Base-by-base conservation (phyloP, 1,139 yeast species). In the Insectozyma bohioensis region DNA sequence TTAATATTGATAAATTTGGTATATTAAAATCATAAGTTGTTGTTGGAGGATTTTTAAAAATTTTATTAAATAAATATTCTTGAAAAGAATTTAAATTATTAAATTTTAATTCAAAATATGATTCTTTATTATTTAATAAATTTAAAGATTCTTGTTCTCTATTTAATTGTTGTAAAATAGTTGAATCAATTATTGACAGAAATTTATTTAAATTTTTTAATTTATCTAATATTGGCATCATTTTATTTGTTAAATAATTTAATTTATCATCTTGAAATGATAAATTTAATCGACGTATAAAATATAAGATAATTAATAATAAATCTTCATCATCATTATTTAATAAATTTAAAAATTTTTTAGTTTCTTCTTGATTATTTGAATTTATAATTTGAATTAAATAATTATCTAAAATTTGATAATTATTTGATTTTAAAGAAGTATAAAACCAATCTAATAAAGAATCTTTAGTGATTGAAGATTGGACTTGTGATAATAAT, bases 221-320 rank as follows among this genome's bases (percentile, higher is more conserved):
- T 11, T 49, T 42, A 30, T 61, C 67, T 14, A 63, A 40, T 12
- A 63, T 33, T 0, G 67, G 67, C 26, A 59, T 40, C 35, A 63
- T 38, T 18, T 56, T 54, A 26, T 53, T 54, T 11, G 57, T 46
- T 20, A 63, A 42, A 31, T 46, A 56, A 12, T 47, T 46, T 19
- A 58, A 37, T 22, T 41, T 47, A 17, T 29, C 41, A 8, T 27
- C 26, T 18, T 31, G 39, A 37, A 42, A 35, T 6, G 47, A 34
- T 25, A 50, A 35, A 26, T 47, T 43, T 31, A 33, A 23, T 33
- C 67, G 42, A 34, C 61, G 52, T 6, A 59, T 43, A 29, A 63
- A 47, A 36, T 62, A 63, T 14, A 54, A 49, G 5, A 51, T 40
- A 4, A 51, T 33, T 21, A 47, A 35, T 6, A 38, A 23, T 7